phyloP scores from a whole-genome alignment of 2,329 filamentous ascomycete species.

The Neurospora crassa region DNA sequence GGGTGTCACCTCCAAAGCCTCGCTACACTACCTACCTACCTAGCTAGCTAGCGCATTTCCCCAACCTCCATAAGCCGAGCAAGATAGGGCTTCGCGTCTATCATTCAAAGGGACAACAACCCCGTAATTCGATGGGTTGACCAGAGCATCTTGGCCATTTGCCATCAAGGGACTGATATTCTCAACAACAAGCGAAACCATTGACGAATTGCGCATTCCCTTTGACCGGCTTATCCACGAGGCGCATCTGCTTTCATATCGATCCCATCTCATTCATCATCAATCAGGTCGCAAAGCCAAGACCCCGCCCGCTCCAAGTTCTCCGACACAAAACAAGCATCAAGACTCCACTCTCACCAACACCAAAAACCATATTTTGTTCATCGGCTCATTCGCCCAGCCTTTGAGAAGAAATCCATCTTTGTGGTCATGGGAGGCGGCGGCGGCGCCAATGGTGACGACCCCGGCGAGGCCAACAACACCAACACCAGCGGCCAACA shows the following conservation, averaged over 20 bases:
- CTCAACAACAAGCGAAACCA: neutral
- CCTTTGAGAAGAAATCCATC: neutral
- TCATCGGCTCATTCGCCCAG: neutral
- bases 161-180: neutral
- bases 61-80: neutral
- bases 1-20: neutral
- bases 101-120: neutral
- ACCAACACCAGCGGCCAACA: conserved; percentile 1
- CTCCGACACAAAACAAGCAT: neutral
- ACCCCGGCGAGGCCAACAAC: neutral
- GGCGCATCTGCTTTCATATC: neutral
- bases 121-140: neutral
- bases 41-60: neutral
- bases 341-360: neutral
- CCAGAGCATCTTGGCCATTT: neutral
- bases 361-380: neutral
- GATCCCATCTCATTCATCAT: neutral
- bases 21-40: neutral
- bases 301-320: neutral
- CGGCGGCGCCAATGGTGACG: conserved; percentile 1
- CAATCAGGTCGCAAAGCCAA: neutral
- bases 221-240: neutral
- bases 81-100: neutral
- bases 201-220: neutral
- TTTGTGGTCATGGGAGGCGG: conserved; percentile 2